Conservation (phyloP, 2,329 filamentous ascomycete species). For the Akanthomyces uredinophilus region DNA sequence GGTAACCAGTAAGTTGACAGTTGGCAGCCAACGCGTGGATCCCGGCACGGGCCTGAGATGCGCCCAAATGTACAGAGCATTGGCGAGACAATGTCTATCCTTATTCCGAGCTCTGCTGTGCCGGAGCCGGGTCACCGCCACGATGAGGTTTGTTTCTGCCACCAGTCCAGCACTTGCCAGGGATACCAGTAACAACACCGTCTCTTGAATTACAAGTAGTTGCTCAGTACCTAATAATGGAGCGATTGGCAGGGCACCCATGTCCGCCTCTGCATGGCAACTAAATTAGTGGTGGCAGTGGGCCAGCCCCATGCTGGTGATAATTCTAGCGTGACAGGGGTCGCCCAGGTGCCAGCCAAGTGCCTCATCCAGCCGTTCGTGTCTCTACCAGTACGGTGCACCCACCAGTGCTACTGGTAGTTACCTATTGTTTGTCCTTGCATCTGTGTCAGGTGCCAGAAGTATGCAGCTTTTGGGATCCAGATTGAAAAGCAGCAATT, state of each 20-base stretch:
- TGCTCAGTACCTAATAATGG: too few relatives aligned
- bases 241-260: too few relatives aligned
- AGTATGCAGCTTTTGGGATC: background rate
- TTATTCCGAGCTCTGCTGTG: background rate
- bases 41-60: background rate
- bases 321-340: constrained; percentile 6
- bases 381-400: too few relatives aligned
- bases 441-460: background rate
- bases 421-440: background rate
- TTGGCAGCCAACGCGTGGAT: background rate
- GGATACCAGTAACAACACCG: too few relatives aligned
- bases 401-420: too few relatives aligned
- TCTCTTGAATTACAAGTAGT: too few relatives aligned
- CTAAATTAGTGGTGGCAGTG: background rate
- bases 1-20: too few relatives aligned
- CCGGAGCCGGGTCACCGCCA: too few relatives aligned
- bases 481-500: too few relatives aligned
- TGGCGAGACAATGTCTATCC: background rate
- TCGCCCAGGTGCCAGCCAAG: background rate
- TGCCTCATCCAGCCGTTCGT: background rate
- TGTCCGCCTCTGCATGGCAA: background rate
- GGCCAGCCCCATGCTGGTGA: constrained; percentile 1
- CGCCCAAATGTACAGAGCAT: too few relatives aligned
- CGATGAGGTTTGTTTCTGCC: background rate
- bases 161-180: background rate